Percentiles rank a stretch among this genome's conserved stretches.
Evolutionary conservation across 345 rosid species (phyloP).

Genomic region (Salix viminalis): DNA sequence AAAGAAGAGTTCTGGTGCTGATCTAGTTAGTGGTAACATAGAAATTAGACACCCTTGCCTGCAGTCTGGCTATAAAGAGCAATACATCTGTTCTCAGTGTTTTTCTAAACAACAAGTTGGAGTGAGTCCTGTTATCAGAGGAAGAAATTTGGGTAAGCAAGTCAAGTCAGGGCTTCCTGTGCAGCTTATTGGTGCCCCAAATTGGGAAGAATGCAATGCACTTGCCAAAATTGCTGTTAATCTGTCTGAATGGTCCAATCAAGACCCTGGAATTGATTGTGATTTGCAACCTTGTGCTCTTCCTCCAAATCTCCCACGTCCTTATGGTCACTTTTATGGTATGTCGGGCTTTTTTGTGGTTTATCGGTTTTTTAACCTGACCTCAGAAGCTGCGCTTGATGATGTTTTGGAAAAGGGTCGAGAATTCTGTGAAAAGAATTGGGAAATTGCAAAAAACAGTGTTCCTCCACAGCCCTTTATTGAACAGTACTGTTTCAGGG

Average conservation of each 20-base stretch:
- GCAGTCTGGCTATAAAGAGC: conserved; percentile 73
- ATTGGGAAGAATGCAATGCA: conserved; percentile 75
- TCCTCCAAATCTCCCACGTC: conserved; percentile 65
- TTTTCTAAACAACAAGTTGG: conserved; percentile 39
- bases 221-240: conserved; percentile 78
- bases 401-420: conserved; percentile 87
- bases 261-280: conserved; percentile 66
- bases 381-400: conserved; percentile 79
- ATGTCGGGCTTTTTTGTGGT: conserved; percentile 95
- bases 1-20: conserved; percentile 39
- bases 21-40: conserved; percentile 47
- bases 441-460: conserved; percentile 76
- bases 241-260: conserved; percentile 81
- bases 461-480: conserved; percentile 94
- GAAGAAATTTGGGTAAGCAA: conserved; percentile 36
- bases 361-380: conserved; percentile 75
- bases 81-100: conserved; percentile 70
- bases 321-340: conserved; percentile 84
- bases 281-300: conserved; percentile 93
- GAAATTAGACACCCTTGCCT: conserved; percentile 90
- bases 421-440: conserved; percentile 72
- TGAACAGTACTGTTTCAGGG: conserved; percentile 98
- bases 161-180: conserved; percentile 59
- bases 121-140: conserved; percentile 40
- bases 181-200: conserved; percentile 77